Evolutionary conservation across 768 basidiomycete species (phyloP), one percentile per base, ranked within the genome.

Genomic region (Chalciporus piperatus): DNA sequence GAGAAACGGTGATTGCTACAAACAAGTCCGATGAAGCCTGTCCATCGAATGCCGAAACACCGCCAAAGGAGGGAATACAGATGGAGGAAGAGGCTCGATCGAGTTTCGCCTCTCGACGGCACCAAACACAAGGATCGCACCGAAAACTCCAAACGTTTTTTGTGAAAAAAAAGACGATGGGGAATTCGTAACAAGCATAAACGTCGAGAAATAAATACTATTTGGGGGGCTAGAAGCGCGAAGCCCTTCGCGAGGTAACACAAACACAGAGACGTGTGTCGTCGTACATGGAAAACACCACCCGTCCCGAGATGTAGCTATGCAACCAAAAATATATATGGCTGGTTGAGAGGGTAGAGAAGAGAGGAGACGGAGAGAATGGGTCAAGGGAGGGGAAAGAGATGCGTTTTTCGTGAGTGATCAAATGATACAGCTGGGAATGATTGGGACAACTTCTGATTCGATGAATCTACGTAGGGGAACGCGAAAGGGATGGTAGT

Each of bases 231-330:
- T 75, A 74, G 62, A 62, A 56, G 33, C 49, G 76, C 76, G 76
- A 77, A 76, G 76, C 76, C 76, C 76, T 77, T 77, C 76, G 76
- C 75, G 63, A 55, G 27, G 51, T 40, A 58, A 53, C 48, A 59
- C 50, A 63, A 37, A 37, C 35, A 65, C 57, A 50, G 60, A 64
- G 61, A 63, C 60, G 62, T 41, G 55, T 59, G 57, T 54, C 44
- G 48, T 55, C 46, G 48, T 66, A 53, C 46, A 42, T 28, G 41
- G 41, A 44, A 49, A 47, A 48, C 50, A 41, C 30, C 23, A 30
- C 50, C 59, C 48, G 48, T 41, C 30, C 47, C 45, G 47, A 44
- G 37, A 55, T 42, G 50, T 56, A 63, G 50, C 54, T 54, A 61
- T 58, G 57, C 61, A 55, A 55, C 60, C 53, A 61, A 61, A 66